Conservation (phyloP, 495 filamentous ascomycete species). For the Podospora pseudoanserina region DNA sequence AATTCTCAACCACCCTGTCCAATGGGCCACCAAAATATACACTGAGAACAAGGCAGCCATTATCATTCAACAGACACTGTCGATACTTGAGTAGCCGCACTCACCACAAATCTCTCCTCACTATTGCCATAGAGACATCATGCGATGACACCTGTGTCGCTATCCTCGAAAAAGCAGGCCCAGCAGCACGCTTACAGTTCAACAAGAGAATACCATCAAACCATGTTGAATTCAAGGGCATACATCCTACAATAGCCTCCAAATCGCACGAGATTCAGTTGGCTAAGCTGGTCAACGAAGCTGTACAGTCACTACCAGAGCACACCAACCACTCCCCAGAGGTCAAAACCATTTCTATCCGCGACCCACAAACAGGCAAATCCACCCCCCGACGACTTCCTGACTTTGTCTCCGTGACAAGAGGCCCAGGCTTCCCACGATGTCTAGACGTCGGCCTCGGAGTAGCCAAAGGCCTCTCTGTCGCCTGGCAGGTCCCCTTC, state of each 20-base stretch:
- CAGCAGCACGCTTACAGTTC: slow-evolving; percentile 61
- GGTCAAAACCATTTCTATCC: slow-evolving; percentile 1
- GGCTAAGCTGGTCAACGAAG: slow-evolving; percentile 60
- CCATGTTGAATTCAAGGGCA: slow-evolving; percentile 63
- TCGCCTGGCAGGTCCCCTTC: slow-evolving; percentile 77
- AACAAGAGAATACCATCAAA: slow-evolving; percentile 80
- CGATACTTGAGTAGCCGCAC: not conserved
- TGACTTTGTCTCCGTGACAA: slow-evolving; percentile 79
- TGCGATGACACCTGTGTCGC: slow-evolving; percentile 96
- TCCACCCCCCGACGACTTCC: slow-evolving; percentile 49
- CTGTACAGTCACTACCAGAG: slow-evolving; percentile 53
- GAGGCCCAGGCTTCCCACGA: slow-evolving; percentile 83
- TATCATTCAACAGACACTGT: not conserved
- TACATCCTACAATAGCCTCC: slow-evolving; percentile 72
- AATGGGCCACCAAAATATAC: not conserved
- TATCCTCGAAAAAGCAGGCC: slow-evolving; percentile 58
- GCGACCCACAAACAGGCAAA: not conserved
- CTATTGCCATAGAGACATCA: slow-evolving; percentile 92
- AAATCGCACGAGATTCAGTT: slow-evolving; percentile 68
- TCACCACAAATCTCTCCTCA: slow-evolving; percentile 48
- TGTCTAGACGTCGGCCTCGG: slow-evolving; percentile 73
- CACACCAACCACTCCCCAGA: not conserved
- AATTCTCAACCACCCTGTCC: not conserved
- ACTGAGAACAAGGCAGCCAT: not conserved
- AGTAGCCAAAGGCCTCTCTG: slow-evolving; percentile 80